Percentiles rank a stretch among this genome's conserved stretches.
Conservation (phyloP, 1,284 basidiomycete genomes). For the Omphalotus olearius region DNA sequence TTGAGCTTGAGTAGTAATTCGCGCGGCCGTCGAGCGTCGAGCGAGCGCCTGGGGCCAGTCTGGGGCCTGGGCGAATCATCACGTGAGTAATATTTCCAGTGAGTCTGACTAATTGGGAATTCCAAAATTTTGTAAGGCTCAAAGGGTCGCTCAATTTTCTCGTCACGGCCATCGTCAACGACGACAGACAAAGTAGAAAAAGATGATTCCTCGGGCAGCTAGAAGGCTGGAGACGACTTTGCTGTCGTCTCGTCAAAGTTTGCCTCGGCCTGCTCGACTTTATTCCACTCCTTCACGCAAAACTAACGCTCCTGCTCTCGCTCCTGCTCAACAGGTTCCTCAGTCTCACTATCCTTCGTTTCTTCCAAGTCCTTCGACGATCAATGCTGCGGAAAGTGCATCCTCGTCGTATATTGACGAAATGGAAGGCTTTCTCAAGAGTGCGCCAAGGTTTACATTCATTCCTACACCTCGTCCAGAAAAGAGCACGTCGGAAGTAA, state of each 20-base stretch:
- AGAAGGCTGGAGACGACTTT: constrained; percentile 55
- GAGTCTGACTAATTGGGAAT: too few species aligned
- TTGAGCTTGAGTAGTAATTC: too few species aligned
- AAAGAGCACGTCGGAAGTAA: not conserved
- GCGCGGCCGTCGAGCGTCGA: too few species aligned
- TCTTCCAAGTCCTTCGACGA: constrained; percentile 23
- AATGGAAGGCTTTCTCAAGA: constrained; percentile 41
- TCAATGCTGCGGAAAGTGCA: constrained; percentile 19
- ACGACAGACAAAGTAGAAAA: not conserved
- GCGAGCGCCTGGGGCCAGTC: too few species aligned
- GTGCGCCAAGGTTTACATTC: constrained; percentile 46
- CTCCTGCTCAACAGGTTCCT: constrained; percentile 34
- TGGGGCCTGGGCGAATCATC: too few species aligned
- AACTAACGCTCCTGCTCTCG: constrained; percentile 46
- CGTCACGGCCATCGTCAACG: not conserved
- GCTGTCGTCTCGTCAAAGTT: constrained; percentile 60
- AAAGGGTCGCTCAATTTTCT: not conserved
- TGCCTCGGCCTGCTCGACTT: constrained; percentile 63
- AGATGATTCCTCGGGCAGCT: constrained; percentile 45
- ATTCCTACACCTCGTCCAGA: constrained; percentile 59
- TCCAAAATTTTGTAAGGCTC: too few species aligned
- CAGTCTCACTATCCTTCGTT: constrained; percentile 36
- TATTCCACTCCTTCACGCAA: constrained; percentile 59
- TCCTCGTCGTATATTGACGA: constrained; percentile 16
- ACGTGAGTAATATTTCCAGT: too few species aligned